Base-by-base conservation (phyloP, 768 basidiomycete species). In the Candolleomyces eurysporus region DNA sequence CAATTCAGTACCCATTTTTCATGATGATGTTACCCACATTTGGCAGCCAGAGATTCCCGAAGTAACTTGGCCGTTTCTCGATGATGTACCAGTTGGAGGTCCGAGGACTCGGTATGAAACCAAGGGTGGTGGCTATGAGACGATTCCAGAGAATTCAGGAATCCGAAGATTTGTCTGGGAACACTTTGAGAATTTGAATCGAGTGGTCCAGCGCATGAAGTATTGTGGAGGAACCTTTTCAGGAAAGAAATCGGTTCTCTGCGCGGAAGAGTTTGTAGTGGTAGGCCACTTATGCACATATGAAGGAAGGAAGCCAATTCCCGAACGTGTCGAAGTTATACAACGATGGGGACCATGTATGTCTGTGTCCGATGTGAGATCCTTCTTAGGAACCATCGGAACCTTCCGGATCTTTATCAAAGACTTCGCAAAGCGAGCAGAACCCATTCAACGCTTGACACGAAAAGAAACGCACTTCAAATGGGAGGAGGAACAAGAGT, bases 1-100 rank as follows among this genome's bases (percentile, higher is more conserved):
- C 31, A 63, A 59, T 46, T 63, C n/a, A n/a, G n/a, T n/a, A n/a
- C n/a, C n/a, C n/a, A n/a, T n/a, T n/a, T n/a, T n/a, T n/a, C n/a
- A n/a, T 58, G 13, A 49, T 63, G 39, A 63, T 36, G 48, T 63
- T 7, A 60, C 58, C 48, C 50, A 40, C 48, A 73, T 78, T 5
- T 59, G 79, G 0, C 67, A 73, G 48, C 63, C 71, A 1, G 72
- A 78, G 45, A 78, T 80, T 3, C 76, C 74, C 19, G 45, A 76
- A 1, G 16, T 64, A 13, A 75, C 73, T 61, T n/a, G 62, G 0
- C 74, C 71, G 0, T 81, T 70, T 57, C 65, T 80, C 6, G 73
- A 82, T 61, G 73, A 80, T 61, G 58, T 75, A 0, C 72, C 68
- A 0, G 52, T 77, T 11, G 74, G 71, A 59, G 75, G 76, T 3